These are phyloP conservation scores for Bacidia rubella DNA, from an alignment of 495 filamentous ascomycete genomes.

Conservation along the genomic window DNA sequence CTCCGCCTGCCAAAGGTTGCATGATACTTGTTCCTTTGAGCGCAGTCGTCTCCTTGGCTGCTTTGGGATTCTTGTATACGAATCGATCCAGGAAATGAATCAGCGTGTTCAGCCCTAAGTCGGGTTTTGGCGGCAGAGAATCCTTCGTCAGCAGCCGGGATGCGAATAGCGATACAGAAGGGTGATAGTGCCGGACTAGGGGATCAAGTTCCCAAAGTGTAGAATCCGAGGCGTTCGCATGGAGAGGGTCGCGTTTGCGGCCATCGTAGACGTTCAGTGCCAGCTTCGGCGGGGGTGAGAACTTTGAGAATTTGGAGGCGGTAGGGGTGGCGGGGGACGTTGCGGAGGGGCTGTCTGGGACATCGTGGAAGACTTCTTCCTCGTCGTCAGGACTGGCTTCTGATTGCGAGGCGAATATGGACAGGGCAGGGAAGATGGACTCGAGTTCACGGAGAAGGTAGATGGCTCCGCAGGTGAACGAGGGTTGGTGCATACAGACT, in stretches of 20 bases:
- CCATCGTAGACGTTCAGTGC: slow-evolving; percentile 58
- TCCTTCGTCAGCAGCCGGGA: slow-evolving; percentile 42
- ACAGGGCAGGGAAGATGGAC: slow-evolving; percentile 57
- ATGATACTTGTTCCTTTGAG: slow-evolving; percentile 73
- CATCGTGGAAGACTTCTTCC: slow-evolving; percentile 61
- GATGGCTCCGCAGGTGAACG: slow-evolving; percentile 80
- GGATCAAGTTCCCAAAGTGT: slow-evolving; percentile 89
- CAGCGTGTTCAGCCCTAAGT: slow-evolving; percentile 73
- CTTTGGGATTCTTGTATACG: slow-evolving; percentile 74
- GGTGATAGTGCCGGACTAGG: slow-evolving; percentile 74
- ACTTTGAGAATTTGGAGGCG: slow-evolving; percentile 9
- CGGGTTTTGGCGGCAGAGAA: slow-evolving; percentile 69
- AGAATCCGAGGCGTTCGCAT: slow-evolving; percentile 77
- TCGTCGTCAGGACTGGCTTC: slow-evolving; percentile 55
- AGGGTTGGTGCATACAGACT: slow-evolving; percentile 72
- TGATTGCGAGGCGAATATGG: slow-evolving; percentile 55
- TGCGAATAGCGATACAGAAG: slow-evolving; percentile 85
- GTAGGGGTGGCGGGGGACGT: slow-evolving; percentile 14
- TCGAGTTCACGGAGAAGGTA: slow-evolving; percentile 77
- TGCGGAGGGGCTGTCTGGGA: slow-evolving; percentile 37
- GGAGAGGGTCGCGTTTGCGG: slow-evolving; percentile 77
- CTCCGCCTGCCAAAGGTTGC: slow-evolving; percentile 63
- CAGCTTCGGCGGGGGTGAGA: not conserved
- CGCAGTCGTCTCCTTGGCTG: slow-evolving; percentile 23
- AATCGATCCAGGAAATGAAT: slow-evolving; percentile 95